Evolutionary conservation across 139 green algal species (phyloP).

Genomic region (Eudorina sp.): DNA sequence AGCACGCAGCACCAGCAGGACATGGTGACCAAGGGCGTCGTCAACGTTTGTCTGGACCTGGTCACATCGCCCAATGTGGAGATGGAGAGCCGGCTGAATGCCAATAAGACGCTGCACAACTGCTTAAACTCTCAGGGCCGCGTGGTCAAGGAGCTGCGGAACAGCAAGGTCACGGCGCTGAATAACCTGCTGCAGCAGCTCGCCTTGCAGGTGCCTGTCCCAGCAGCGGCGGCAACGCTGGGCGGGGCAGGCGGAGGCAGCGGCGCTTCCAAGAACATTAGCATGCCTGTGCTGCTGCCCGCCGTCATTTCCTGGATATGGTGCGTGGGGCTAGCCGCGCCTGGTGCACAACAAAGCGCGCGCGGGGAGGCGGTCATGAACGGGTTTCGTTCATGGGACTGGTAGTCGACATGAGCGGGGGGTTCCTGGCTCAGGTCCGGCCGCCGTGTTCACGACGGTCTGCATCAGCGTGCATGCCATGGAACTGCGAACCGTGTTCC

Average conservation of each 20-base stretch:
- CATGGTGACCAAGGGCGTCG: slow-evolving; percentile 26
- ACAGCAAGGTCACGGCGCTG: neutral
- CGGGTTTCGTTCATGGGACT: no score
- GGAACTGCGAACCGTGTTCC: no score
- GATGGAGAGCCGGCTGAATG: slow-evolving; percentile 21
- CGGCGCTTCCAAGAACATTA: slow-evolving; percentile 6
- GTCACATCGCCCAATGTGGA: neutral
- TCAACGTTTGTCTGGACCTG: slow-evolving; percentile 41
- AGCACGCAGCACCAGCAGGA: neutral
- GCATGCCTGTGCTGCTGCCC: slow-evolving; percentile 36
- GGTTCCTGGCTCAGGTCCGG: no score
- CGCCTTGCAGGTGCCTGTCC: neutral
- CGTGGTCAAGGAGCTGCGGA: slow-evolving; percentile 9
- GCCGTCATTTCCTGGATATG: slow-evolving; percentile 38
- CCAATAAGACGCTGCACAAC: slow-evolving; percentile 28
- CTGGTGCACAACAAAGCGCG: neutral
- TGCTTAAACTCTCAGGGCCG: neutral
- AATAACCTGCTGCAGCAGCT: slow-evolving; percentile 39
- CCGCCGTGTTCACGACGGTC: no score
- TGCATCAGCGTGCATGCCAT: no score
- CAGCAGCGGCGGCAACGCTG: neutral
- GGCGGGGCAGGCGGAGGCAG: neutral
- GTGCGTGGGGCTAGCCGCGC: neutral
- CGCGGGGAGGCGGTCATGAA: neutral
- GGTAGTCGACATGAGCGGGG: no score